Conservation (phyloP, 2,329 filamentous ascomycete species). For the Fusarium nisikadoi region DNA sequence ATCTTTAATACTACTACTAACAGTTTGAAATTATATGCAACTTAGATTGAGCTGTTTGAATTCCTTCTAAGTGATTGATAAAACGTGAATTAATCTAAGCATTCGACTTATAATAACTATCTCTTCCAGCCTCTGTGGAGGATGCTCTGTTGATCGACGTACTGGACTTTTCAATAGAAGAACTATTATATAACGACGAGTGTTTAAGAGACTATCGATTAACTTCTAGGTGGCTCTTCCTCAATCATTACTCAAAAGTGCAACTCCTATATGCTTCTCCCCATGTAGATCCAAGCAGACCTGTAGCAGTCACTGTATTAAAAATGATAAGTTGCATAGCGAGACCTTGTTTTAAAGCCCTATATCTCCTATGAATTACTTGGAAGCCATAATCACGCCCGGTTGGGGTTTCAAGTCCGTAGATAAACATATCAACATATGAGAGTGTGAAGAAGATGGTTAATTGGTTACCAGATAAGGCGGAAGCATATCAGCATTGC, state of each 20-base stretch:
- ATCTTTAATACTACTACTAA: neutral
- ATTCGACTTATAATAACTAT: neutral
- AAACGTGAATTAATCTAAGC: neutral
- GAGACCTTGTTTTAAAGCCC: too few relatives aligned
- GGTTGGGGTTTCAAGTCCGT: accelerated
- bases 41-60: accelerated
- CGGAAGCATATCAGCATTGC: neutral
- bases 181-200: accelerated
- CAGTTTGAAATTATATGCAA: neutral
- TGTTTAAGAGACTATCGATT: too few relatives aligned
- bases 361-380: neutral
- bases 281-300: neutral
- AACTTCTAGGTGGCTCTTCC: accelerated
- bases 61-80: too few relatives aligned
- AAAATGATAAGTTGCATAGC: neutral
- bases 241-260: neutral
- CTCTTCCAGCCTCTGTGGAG: neutral
- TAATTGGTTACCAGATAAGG: neutral
- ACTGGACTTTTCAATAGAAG: neutral
- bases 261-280: neutral
- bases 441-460: too few relatives aligned
- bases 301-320: neutral
- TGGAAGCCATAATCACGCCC: too few relatives aligned
- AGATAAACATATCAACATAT: neutral
- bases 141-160: neutral